Evolutionary conservation across 2,329 filamentous ascomycete species (phyloP), one percentile per base, ranked within the genome.

Genomic region (Orbilia oligospora): DNA sequence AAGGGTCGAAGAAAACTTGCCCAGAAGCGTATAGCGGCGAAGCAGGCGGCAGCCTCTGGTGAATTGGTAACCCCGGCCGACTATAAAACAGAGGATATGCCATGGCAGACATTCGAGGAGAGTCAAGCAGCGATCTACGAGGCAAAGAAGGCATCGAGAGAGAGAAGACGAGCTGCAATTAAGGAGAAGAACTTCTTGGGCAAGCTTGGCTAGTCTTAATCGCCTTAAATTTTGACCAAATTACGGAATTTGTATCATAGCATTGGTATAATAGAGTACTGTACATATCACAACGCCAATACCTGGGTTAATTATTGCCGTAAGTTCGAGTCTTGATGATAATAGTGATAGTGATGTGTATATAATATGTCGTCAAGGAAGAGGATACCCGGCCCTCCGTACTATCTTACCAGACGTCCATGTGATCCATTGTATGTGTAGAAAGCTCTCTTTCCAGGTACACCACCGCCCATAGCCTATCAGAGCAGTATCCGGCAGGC

Each of bases 111-210:
- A 27, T 86, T 86, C 0, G 81, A 86, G 55, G 82, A 86, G 79
- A 88, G 87, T 1, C 83, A 83, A 38, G 82, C 83, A 33, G 87
- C 88, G 83, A 87, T 92, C 83, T 87, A 88, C 80, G 89, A 90
- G 81, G 86, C 94, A 82, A 91, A 87, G 81, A 89, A 87, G 85
- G 90, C 90, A 38, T 90, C 94, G 91, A 89, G 92, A 83, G 88
- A 88, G 84, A 91, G 93, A 86, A 87, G 92, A 83, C 89, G 91
- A 85, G 89, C 88, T 76, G 89, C 88, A 85, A 96, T 96, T 83
- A 95, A 94, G 89, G 93, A 96, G 87, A 86, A 85, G 83, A 96
- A 96, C 86, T 96, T 94, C 88, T 88, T 96, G 53, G 75, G 75
- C 30, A 63, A 78, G 36, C 44, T 78, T 18, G 69, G 68, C 30